phyloP scores from a whole-genome alignment of 208 protist genomes.

The Leptomonas pyrrhocoris region DNA sequence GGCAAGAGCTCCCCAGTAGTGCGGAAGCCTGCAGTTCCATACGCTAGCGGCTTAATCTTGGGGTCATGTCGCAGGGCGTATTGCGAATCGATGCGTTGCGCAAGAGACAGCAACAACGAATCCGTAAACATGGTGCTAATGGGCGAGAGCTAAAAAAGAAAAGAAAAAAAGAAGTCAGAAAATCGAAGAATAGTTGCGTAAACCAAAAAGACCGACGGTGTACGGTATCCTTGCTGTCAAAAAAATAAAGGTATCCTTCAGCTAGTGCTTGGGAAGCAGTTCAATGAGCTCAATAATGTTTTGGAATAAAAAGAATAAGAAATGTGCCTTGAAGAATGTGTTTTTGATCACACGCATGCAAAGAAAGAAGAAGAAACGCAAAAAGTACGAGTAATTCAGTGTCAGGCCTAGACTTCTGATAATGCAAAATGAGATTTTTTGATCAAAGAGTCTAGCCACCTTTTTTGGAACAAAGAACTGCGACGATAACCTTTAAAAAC shows the following conservation, averaged over 20 bases:
- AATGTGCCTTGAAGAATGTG: too few species aligned
- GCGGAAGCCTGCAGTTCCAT: conserved; percentile 87
- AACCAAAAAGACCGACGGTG: too few species aligned
- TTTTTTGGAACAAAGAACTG: too few species aligned
- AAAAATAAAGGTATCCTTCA: too few species aligned
- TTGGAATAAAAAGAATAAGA: too few species aligned
- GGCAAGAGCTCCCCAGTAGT: conserved; percentile 46
- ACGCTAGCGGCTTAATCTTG: conserved; percentile 30
- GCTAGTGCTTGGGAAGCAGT: too few species aligned
- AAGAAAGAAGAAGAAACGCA: conserved; percentile 14
- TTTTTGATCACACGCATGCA: conserved; percentile 1
- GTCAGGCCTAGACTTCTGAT: too few species aligned
- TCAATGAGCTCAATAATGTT: too few species aligned
- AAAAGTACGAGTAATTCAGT: not conserved
- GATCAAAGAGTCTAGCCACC: too few species aligned
- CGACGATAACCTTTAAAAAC: too few species aligned
- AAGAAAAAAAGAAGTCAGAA: conserved; percentile 15
- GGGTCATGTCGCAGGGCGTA: conserved; percentile 56
- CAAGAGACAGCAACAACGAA: conserved; percentile 24
- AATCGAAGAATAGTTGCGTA: conserved; percentile 16
- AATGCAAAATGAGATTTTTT: too few species aligned
- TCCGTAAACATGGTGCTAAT: conserved; percentile 17
- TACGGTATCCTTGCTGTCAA: too few species aligned
- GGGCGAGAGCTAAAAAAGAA: not conserved
- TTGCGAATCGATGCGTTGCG: conserved; percentile 30